phyloP scores from a whole-genome alignment of 2,329 filamentous ascomycete genomes.

The Phyllosticta paracitricarpa region DNA sequence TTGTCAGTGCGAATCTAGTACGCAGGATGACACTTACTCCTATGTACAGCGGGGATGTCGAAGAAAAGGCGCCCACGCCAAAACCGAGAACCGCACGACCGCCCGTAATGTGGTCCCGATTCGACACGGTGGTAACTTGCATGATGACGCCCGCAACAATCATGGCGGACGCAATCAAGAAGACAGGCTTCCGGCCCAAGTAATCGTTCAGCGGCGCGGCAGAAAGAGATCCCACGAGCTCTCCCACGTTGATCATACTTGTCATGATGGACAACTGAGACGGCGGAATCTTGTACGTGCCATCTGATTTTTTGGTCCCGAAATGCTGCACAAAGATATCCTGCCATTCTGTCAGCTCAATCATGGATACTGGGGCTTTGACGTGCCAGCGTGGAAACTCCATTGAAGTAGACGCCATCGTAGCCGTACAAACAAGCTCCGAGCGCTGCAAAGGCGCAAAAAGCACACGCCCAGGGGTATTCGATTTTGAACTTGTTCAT shows the following conservation, averaged over 20 bases:
- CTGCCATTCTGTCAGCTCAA: not conserved
- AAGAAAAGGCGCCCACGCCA: slow-evolving; percentile 30
- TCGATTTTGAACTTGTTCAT: slow-evolving; percentile 11
- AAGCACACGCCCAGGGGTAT: slow-evolving; percentile 25
- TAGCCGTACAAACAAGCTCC: slow-evolving; percentile 31
- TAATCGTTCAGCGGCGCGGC: slow-evolving; percentile 30
- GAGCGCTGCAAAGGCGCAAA: slow-evolving; percentile 28
- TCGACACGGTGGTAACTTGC: slow-evolving; percentile 6
- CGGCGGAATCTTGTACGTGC: slow-evolving; percentile 21
- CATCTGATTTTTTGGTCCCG: slow-evolving; percentile 19
- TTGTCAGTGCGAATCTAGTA: not conserved
- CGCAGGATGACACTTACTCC: slow-evolving; percentile 14
- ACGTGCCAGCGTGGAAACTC: slow-evolving; percentile 14
- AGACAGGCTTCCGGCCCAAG: slow-evolving; percentile 25
- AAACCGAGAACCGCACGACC: slow-evolving; percentile 18
- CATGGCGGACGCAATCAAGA: slow-evolving; percentile 18
- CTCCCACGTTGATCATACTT: slow-evolving; percentile 32
- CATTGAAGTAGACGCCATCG: slow-evolving; percentile 28
- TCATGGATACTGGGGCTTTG: not conserved
- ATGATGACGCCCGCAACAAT: slow-evolving; percentile 17
- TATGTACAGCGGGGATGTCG: slow-evolving; percentile 30
- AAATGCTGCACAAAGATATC: slow-evolving; percentile 28
- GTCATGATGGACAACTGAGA: slow-evolving; percentile 23
- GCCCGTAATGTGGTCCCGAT: slow-evolving; percentile 6
- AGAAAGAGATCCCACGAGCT: slow-evolving; percentile 27